Evolutionary conservation across 495 filamentous ascomycete species (phyloP).

Genomic region (Jackrogersella multiformis): DNA sequence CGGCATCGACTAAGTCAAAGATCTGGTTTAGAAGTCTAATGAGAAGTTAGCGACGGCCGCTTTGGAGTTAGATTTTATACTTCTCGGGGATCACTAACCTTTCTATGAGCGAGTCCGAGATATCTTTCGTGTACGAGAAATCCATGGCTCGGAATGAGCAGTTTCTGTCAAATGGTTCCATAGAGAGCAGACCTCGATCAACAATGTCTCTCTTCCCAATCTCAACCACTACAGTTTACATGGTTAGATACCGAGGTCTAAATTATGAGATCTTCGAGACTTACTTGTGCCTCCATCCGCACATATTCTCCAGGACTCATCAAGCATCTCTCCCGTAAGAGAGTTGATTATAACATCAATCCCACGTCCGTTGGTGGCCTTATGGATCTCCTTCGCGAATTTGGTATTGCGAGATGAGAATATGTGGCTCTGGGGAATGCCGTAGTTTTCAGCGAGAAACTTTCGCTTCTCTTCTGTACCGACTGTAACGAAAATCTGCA

Average conservation of each 20-base stretch:
- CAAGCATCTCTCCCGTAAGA: constrained; percentile 55
- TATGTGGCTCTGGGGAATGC: too few relatives aligned
- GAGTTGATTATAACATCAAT: constrained; percentile 62
- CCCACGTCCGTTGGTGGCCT: constrained; percentile 45
- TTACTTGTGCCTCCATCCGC: constrained; percentile 54
- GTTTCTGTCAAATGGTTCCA: constrained; percentile 48
- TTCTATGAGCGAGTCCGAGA: neutral
- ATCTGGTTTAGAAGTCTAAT: neutral
- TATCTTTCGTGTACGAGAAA: constrained; percentile 22
- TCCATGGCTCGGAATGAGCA: constrained; percentile 48
- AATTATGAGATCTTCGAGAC: too few relatives aligned
- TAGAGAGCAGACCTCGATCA: constrained; percentile 16
- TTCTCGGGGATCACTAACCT: neutral
- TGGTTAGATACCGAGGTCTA: too few relatives aligned
- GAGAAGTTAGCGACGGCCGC: neutral
- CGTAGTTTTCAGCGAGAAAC: too few relatives aligned
- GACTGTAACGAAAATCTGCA: too few relatives aligned
- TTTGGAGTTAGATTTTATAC: too few relatives aligned
- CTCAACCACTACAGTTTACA: too few relatives aligned
- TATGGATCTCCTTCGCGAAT: too few relatives aligned
- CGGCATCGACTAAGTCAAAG: constrained; percentile 34
- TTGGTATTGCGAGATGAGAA: too few relatives aligned
- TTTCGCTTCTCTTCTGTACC: too few relatives aligned
- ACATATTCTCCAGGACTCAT: constrained; percentile 55
- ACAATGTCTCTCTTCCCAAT: constrained; percentile 48